Evolutionary conservation across 192 early-diverging fungal genomes (phyloP), one percentile per base, ranked within the genome.

Genomic region (Ambispora gerdemannii): DNA sequence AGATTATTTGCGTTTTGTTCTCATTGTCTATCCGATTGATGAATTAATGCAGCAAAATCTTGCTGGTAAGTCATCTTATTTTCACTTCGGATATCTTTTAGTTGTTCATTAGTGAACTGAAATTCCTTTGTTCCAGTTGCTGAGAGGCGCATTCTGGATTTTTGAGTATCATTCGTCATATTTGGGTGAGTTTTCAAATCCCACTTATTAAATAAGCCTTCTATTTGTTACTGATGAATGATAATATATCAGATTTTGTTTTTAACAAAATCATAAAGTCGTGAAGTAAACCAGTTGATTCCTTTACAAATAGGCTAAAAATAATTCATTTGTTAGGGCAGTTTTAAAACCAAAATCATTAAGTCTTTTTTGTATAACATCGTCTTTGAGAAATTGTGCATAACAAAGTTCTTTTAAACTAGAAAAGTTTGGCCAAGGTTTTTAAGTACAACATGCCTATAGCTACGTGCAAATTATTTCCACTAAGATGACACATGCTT

Each of bases 301-400:
- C 34, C 30, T 31, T 61, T 1, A 34, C 20, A 8, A 61, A 61
- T 20, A 3, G 10, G 27, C 3, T 3, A 1, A 8, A 31, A 31
- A 31, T 30, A 25, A 61, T 34, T 10, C 19, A 61, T 2, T 22
- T 8, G 11, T 53, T 33, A 13, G 24, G 3, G 10, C 22, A n/a
- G n/a, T n/a, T n/a, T n/a, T n/a, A n/a, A 35, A 31, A 34, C 59
- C 32, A 61, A 61, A 61, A 33, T 61, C 15, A 60, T 60, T 60
- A 28, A 17, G n/a, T 17, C n/a, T 31, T 11, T n/a, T 32, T 20
- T 60, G 30, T 28, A 33, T n/a, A 28, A 30, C 34, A n/a, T 58
- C 56, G 19, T 27, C 8, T 0, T 58, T 30, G 15, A 58, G 20
- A 31, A 30, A 2, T 30, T 61, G 2, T n/a, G 30, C 19, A 35